These are phyloP conservation scores for Wallemia hederae DNA, from an alignment of 1,284 basidiomycete genomes.

Conservation along the genomic window DNA sequence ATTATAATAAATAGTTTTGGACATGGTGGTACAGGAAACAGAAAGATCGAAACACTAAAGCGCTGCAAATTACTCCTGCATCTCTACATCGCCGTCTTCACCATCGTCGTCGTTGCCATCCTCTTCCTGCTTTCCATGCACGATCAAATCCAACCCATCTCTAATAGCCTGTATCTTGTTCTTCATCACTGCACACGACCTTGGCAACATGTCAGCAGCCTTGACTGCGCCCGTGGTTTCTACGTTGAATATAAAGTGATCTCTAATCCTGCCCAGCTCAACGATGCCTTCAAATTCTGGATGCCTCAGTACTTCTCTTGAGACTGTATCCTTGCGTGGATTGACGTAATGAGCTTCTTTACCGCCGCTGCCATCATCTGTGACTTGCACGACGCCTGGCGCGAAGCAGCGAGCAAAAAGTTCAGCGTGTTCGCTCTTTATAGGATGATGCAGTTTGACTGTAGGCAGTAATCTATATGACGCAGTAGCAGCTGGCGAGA, in stretches of 20 bases:
- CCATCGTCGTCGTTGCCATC: background rate
- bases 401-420: constrained; percentile 76
- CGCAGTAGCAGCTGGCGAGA: constrained; percentile 52
- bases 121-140: background rate
- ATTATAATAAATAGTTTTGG: background rate
- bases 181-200: constrained; percentile 55
- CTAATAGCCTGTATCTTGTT: constrained; percentile 30
- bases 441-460: constrained; percentile 44
- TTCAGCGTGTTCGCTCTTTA: constrained; percentile 27
- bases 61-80: background rate
- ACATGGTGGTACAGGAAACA: background rate
- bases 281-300: constrained; percentile 67
- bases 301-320: constrained; percentile 70
- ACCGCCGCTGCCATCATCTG: constrained; percentile 24
- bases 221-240: constrained; percentile 70
- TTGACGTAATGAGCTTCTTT: constrained; percentile 30
- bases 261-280: constrained; percentile 54
- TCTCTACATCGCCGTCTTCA: background rate
- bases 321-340: constrained; percentile 60
- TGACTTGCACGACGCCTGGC: constrained; percentile 50
- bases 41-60: background rate
- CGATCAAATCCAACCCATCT: background rate
- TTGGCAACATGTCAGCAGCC: constrained; percentile 55
- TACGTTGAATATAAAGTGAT: constrained; percentile 70
- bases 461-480: constrained; percentile 77